A percentile compares a stretch with the other conserved stretches of the same genome.
Conservation (phyloP, 176 grass and related monocot genomes). For the Oryza australiensis region DNA sequence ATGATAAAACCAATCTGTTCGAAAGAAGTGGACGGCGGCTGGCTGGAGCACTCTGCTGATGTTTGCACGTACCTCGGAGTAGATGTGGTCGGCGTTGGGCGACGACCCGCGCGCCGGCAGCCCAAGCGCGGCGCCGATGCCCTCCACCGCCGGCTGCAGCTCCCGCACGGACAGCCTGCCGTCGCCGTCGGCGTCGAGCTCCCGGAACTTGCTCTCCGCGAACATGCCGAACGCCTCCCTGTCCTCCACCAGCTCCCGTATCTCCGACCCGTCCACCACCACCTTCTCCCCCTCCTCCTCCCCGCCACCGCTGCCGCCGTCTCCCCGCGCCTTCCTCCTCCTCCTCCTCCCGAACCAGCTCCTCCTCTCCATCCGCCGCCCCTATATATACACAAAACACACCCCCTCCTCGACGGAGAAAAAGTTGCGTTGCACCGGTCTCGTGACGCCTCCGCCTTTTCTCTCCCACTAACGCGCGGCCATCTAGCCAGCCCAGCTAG, state of each 20-base stretch:
- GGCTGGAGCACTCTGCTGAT: not conserved
- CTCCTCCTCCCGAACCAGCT: slow-evolving; percentile 61
- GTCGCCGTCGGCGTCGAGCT: slow-evolving; percentile 60
- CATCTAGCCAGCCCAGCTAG: not conserved
- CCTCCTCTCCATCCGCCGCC: slow-evolving; percentile 43
- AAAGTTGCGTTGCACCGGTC: slow-evolving; percentile 44
- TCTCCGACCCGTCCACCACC: slow-evolving; percentile 81
- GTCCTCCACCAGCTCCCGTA: slow-evolving; percentile 84
- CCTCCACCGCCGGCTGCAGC: slow-evolving; percentile 64
- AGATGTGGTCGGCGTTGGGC: slow-evolving; percentile 60
- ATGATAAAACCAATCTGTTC: not conserved
- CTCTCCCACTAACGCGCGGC: not conserved
- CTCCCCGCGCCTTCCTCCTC: slow-evolving; percentile 23
- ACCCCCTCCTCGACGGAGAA: not conserved
- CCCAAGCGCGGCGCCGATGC: slow-evolving; percentile 72
- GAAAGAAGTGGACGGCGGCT: not conserved
- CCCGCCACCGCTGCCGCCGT: not conserved
- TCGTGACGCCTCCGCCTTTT: not conserved
- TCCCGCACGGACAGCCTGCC: slow-evolving; percentile 64
- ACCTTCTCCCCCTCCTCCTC: slow-evolving; percentile 23
- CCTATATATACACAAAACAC: slow-evolving; percentile 18
- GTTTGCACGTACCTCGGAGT: slow-evolving; percentile 54
- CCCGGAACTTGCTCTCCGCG: slow-evolving; percentile 63
- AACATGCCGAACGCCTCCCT: slow-evolving; percentile 69
- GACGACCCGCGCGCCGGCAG: slow-evolving; percentile 53